phyloP scores from a whole-genome alignment of 2,329 filamentous ascomycete genomes.

The Arthrobotrys conoides region DNA sequence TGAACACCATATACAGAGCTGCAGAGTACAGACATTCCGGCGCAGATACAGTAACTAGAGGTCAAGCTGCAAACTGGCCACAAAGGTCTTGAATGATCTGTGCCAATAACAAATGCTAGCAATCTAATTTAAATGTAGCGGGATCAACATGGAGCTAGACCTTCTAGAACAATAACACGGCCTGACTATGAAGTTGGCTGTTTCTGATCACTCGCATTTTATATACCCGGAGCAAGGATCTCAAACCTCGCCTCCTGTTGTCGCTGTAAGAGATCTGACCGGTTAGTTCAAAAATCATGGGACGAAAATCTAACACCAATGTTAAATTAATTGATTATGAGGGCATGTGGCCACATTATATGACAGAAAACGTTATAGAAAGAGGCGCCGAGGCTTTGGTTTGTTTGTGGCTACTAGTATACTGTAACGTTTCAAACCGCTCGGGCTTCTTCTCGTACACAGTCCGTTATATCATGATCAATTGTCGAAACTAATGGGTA shows the following conservation, averaged over 20 bases:
- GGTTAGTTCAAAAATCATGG: slow-evolving; percentile 13
- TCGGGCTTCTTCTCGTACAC: too few species aligned
- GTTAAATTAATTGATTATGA: background rate
- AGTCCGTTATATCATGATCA: background rate
- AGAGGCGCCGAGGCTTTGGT: too few species aligned
- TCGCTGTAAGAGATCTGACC: background rate
- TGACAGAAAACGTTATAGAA: background rate
- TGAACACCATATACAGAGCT: background rate
- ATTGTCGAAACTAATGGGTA: background rate
- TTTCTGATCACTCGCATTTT: slow-evolving; percentile 38
- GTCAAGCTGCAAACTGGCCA: slow-evolving; percentile 33
- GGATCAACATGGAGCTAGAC: slow-evolving; percentile 26
- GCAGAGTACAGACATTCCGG: too few species aligned
- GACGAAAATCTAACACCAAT: background rate
- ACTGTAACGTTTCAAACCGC: slow-evolving; percentile 7
- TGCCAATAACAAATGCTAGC: background rate
- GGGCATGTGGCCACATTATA: slow-evolving; percentile 9
- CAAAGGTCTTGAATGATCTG: slow-evolving; percentile 10
- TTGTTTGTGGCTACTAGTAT: slow-evolving; percentile 14
- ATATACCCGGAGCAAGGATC: slow-evolving; percentile 45
- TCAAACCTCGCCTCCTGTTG: slow-evolving; percentile 23
- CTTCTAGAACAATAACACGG: slow-evolving; percentile 36
- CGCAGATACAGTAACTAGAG: background rate
- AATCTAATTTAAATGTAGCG: slow-evolving; percentile 2
- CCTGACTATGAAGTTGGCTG: background rate